These are phyloP conservation scores for Hyaloscypha finlandica DNA, from an alignment of 495 filamentous ascomycete genomes.

Conservation along the genomic window DNA sequence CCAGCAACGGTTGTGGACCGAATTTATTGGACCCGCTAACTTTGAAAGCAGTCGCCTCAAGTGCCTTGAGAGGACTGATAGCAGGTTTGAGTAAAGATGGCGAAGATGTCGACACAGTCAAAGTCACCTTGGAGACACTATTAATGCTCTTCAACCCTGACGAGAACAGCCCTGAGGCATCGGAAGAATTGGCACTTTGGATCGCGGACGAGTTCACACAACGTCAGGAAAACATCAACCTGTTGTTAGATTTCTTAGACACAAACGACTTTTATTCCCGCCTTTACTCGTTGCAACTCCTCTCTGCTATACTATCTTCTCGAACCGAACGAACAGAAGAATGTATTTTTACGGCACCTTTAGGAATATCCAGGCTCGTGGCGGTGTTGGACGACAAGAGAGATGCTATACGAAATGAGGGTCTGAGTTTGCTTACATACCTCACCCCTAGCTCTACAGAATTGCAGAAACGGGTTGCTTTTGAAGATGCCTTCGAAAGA, in stretches of 20 bases:
- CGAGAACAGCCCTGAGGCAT: slow-evolving; percentile 76
- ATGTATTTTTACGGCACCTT: slow-evolving; percentile 83
- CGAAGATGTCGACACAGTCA: slow-evolving; percentile 95
- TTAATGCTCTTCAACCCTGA: slow-evolving; percentile 81
- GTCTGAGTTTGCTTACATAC: slow-evolving; percentile 50
- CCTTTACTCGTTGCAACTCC: slow-evolving; percentile 88
- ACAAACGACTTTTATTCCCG: slow-evolving; percentile 89
- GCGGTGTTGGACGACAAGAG: slow-evolving; percentile 79
- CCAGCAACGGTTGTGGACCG: background rate
- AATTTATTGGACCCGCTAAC: background rate
- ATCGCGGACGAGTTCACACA: slow-evolving; percentile 98
- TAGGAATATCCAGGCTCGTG: slow-evolving; percentile 87
- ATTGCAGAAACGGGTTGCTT: slow-evolving; percentile 91
- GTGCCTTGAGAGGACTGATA: slow-evolving; percentile 83
- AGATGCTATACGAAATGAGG: slow-evolving; percentile 86
- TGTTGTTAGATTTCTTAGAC: slow-evolving; percentile 87
- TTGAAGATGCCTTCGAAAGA: slow-evolving; percentile 89
- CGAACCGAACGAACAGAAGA: slow-evolving; percentile 94
- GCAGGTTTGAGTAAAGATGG: slow-evolving; percentile 80
- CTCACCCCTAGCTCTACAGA: slow-evolving; percentile 56
- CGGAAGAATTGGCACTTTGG: slow-evolving; percentile 95
- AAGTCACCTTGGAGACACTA: slow-evolving; percentile 91
- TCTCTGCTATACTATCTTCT: slow-evolving; percentile 81
- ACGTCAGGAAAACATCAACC: slow-evolving; percentile 95
- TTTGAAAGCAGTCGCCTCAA: slow-evolving; percentile 76